Evolutionary conservation across 768 basidiomycete species (phyloP).

Genomic region (Podaxis mareebaensis): DNA sequence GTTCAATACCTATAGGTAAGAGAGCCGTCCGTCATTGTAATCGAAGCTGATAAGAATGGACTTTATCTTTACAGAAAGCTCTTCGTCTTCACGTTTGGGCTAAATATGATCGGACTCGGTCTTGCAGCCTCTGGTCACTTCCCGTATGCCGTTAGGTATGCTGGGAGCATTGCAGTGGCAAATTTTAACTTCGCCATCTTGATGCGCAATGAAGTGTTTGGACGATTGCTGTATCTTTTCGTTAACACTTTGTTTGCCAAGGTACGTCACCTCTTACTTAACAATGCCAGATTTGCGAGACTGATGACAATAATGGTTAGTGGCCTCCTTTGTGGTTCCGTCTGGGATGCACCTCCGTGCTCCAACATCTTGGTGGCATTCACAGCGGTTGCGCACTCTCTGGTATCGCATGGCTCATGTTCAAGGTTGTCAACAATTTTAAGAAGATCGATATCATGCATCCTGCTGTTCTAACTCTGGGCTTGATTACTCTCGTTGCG

Average conservation of each 20-base stretch:
- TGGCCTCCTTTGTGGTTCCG: constrained; percentile 77
- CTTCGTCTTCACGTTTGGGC: constrained; percentile 57
- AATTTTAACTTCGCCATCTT: constrained; percentile 73
- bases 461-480: constrained; percentile 59
- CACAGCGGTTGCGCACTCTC: constrained; percentile 76
- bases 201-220: constrained; percentile 79
- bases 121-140: constrained; percentile 66
- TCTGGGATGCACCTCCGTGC: constrained; percentile 69
- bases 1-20: constrained; percentile 73
- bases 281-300: background rate
- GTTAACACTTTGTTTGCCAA: constrained; percentile 74
- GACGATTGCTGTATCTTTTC: constrained; percentile 63
- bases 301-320: constrained; percentile 30
- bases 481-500: constrained; percentile 56
- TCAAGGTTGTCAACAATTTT: constrained; percentile 61
- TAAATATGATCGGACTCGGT: constrained; percentile 65
- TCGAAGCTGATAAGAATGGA: background rate
- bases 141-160: constrained; percentile 59
- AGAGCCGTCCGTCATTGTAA: background rate
- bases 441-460: constrained; percentile 47
- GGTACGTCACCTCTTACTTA: constrained; percentile 33
- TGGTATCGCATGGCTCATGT: constrained; percentile 68
- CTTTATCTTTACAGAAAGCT: constrained; percentile 52
- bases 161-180: constrained; percentile 68
- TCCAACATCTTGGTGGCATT: constrained; percentile 81